Evolutionary conservation across 257 asterid genomes (phyloP).

Genomic region (Eucommia ulmoides): DNA sequence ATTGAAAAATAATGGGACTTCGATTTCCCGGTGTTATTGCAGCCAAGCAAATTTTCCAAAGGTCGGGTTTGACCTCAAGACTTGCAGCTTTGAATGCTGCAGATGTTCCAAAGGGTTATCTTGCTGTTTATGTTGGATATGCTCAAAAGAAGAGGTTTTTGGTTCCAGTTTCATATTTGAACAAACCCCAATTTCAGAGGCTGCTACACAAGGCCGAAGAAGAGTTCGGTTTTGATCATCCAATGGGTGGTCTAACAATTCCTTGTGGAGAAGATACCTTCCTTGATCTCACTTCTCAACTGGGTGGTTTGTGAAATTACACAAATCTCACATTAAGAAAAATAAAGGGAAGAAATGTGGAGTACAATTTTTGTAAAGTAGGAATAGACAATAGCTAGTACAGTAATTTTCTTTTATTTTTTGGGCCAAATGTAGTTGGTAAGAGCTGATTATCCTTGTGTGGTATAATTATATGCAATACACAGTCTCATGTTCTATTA

Average conservation of each 20-base stretch:
- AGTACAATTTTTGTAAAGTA: too few relatives aligned
- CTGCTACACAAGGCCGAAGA: neutral
- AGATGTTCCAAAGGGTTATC: neutral
- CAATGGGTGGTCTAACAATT: neutral
- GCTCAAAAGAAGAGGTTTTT: neutral
- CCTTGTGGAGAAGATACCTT: too few relatives aligned
- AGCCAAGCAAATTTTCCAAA: neutral
- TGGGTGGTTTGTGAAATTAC: too few relatives aligned
- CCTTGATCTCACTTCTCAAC: too few relatives aligned
- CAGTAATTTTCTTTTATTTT: too few relatives aligned
- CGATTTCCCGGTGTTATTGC: neutral
- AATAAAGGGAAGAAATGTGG: too few relatives aligned
- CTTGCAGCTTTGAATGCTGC: neutral
- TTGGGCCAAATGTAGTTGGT: too few relatives aligned
- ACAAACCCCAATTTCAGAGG: neutral
- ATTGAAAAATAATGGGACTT: neutral
- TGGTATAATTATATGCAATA: too few relatives aligned
- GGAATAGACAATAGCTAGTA: too few relatives aligned
- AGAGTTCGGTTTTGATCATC: neutral
- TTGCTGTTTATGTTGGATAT: neutral
- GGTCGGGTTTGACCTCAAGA: neutral
- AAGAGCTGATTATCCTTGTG: too few relatives aligned
- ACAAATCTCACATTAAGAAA: too few relatives aligned
- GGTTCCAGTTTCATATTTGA: neutral
- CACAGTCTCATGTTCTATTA: too few relatives aligned